These are phyloP conservation scores for Termitomyces sp. DNA, from an alignment of 768 basidiomycete species.

Conservation along the genomic window DNA sequence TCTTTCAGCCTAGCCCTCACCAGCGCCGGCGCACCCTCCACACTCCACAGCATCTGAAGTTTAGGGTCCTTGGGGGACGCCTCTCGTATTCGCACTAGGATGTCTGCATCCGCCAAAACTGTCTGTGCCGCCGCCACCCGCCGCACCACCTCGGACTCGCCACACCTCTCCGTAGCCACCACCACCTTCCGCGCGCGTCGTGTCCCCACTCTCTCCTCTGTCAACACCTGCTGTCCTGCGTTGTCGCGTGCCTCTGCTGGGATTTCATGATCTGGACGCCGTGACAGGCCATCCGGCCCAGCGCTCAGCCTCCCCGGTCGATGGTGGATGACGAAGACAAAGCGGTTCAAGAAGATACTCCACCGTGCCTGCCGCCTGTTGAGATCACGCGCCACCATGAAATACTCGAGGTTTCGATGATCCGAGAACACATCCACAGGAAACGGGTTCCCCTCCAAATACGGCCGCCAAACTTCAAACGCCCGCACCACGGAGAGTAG, in stretches of 20 bases:
- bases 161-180: constrained; percentile 15
- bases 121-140: not conserved
- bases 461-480: too few relatives aligned
- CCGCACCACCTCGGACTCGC: not conserved
- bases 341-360: not conserved
- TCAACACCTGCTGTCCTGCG: too few relatives aligned
- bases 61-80: too few relatives aligned
- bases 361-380: not conserved
- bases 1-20: not conserved
- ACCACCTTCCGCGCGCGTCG: constrained; percentile 23
- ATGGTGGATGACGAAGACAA: constrained; percentile 24
- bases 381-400: constrained; percentile 7
- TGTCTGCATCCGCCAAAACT: not conserved
- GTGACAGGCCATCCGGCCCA: not conserved
- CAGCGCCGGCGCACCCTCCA: too few relatives aligned
- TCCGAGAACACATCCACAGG: too few relatives aligned
- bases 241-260: too few relatives aligned
- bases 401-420: too few relatives aligned
- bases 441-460: too few relatives aligned
- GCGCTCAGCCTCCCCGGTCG: too few relatives aligned
- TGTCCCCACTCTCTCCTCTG: too few relatives aligned
- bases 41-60: too few relatives aligned
- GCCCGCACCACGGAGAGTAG: too few relatives aligned
- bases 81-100: not conserved
- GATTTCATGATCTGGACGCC: not conserved